These are phyloP conservation scores for Lachnum nothofagi DNA, from an alignment of 2,329 filamentous ascomycete species.

Conservation along the genomic window DNA sequence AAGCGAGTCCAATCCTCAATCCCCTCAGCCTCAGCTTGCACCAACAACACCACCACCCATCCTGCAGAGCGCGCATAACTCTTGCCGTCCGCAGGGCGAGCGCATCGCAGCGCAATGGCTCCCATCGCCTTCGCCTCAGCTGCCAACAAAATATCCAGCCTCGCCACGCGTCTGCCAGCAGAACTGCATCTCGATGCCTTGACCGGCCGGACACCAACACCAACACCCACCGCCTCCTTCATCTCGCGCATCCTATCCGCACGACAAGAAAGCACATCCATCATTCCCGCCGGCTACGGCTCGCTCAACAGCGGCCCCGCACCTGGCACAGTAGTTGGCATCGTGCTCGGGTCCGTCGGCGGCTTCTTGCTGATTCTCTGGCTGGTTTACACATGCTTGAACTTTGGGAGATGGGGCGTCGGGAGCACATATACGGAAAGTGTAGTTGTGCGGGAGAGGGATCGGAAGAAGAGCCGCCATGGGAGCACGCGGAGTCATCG, in stretches of 20 bases:
- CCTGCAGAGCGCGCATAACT: too few species aligned
- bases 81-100: too few species aligned
- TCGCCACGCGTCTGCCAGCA: too few species aligned
- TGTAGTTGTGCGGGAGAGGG: constrained; percentile 16
- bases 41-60: background rate
- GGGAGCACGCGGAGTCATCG: constrained; percentile 13
- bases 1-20: constrained; percentile 4
- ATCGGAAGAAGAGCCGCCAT: constrained; percentile 21
- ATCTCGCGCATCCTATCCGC: constrained; percentile 5
- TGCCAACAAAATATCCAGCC: too few species aligned
- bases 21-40: background rate
- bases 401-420: constrained; percentile 10
- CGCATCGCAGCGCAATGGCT: too few species aligned
- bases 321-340: constrained; percentile 55
- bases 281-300: constrained; percentile 59
- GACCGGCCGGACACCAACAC: too few species aligned
- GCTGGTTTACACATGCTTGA: constrained; percentile 40
- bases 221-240: too few species aligned
- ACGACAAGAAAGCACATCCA: constrained; percentile 28
- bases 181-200: too few species aligned
- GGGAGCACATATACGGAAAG: constrained; percentile 16
- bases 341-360: constrained; percentile 50
- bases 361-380: constrained; percentile 50
- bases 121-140: too few species aligned
- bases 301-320: constrained; percentile 46